Evolutionary conservation across 805 yeast genomes (phyloP), one percentile per base, ranked within the genome.

Genomic region (Yamadazyma laniorum): DNA sequence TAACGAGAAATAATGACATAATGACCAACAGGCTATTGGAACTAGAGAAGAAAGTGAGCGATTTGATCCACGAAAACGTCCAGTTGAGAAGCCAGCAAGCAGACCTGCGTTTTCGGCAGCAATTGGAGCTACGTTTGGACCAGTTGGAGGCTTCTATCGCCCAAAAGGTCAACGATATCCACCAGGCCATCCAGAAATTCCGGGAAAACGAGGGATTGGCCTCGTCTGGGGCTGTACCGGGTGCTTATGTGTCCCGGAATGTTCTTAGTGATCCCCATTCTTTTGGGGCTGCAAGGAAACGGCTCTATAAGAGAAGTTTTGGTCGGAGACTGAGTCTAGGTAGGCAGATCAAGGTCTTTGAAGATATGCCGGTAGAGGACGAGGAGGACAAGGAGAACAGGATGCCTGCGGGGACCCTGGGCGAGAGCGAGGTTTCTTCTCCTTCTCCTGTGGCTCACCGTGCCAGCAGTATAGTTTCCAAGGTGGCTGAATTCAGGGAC

Each of bases 1-100:
- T 84, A 18, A 86, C 86, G 1, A 75, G 70, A 44, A 74, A 72
- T 34, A 81, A 79, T 52, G 72, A 82, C 3, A 53, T 67, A 16
- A 60, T 82, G 53, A 64, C 73, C 67, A 53, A 70, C 26, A 75
- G 67, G 45, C 63, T 82, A 18, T 56, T 72, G 3, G 77, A 71
- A 19, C 55, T 84, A 53, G 87, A 82, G 53, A 52, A 59, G 9
- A 72, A 67, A 41, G 53, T 80, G 17, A 62, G 70, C 16, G 76
- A 72, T 14, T 54, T 79, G 47, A 67, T 71, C 11, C 70, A 67
- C 41, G 81, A 78, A 44, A 79, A 78, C 46, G 61, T 72, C 39
- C 52, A 53, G 23, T 50, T 75, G 23, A 58, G 74, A 28, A 52
- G 52, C 21, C 56, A 70, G 35, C 27, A 50, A n/a, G 49, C 49